Percentiles rank a stretch among this genome's conserved stretches.
Evolutionary conservation across 2,329 filamentous ascomycete genomes (phyloP).

Genomic region (Fusarium caatingaense): DNA sequence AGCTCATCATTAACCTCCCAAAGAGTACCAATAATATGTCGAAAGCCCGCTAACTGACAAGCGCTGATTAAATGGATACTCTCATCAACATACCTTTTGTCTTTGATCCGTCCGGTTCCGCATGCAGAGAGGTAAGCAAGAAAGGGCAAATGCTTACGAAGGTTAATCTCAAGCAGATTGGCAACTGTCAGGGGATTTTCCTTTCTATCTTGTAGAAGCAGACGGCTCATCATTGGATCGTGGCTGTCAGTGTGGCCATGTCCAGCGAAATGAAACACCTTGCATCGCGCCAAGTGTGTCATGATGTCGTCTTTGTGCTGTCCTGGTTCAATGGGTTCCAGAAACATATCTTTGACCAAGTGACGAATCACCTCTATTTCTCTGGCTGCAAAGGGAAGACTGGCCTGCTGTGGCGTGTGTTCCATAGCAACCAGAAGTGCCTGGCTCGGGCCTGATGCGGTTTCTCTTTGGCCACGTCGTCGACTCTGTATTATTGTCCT

Average conservation of each 20-base stretch:
- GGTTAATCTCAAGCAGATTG: too few species aligned
- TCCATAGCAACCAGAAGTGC: too few species aligned
- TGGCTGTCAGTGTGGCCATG: not conserved
- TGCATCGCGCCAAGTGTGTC: not conserved
- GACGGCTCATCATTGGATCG: too few species aligned
- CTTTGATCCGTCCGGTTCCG: too few species aligned
- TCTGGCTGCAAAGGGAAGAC: not conserved
- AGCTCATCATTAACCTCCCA: not conserved
- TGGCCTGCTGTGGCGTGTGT: too few species aligned
- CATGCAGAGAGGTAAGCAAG: too few species aligned
- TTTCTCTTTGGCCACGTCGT: too few species aligned
- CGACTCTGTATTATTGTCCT: too few species aligned
- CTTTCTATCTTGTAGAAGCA: too few species aligned
- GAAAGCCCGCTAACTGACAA: not conserved
- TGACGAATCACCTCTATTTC: not conserved
- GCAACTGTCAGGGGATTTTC: too few species aligned
- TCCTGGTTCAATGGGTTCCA: not conserved
- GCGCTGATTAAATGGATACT: not conserved
- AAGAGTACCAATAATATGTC: not conserved
- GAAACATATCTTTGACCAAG: not conserved
- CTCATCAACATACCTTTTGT: not conserved
- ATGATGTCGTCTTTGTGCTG: not conserved
- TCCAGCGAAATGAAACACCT: not conserved
- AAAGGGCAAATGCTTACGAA: too few species aligned
- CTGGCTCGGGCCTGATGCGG: too few species aligned